Evolutionary conservation across 129 eudicot genomes (phyloP), one percentile per base, ranked within the genome.

Genomic region (Chrysanthemum makinoi): DNA sequence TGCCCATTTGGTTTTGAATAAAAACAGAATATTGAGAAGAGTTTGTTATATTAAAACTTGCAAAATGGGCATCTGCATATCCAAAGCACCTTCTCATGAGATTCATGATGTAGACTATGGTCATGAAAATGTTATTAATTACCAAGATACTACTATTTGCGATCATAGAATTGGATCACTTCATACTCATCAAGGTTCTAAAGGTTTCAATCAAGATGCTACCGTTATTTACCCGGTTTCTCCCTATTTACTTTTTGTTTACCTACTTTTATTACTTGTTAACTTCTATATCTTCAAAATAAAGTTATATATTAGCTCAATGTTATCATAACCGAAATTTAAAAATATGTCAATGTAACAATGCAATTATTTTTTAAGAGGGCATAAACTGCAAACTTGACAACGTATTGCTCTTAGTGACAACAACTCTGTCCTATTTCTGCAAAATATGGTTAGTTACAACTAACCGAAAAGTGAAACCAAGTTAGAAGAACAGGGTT

Each of bases 141-240:
- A 80, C 64, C 79, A 76, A 74, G 77, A 82, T 0, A 72, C 62
- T 10, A 19, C 47, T n/a, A 19, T 56, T 52, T 30, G 49, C 39
- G 73, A 57, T 75, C 18, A 79, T 9, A 74, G 18, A 60, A 55
- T 79, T 75, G 91, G 88, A 4, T 87, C 91, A 55, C 59, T 85
- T 16, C 70, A 74, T 79, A 81, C 98, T 81, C 86, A 79, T 35
- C 73, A 74, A 71, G 96, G 96, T 5, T 85, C 84, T 76, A 92
- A 89, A 85, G 86, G 88, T 61, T 24, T 63, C 49, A 92, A 92
- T 70, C 98, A 92, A 84, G 98, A 92, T 89, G 75, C 86, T 83
- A 91, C 96, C 16, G 76, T 89, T 61, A 75, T 92, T 28, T 83
- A 73, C 65, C 91, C 87, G 96, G 98, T 86, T 74, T 55, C 15